These are phyloP conservation scores for Bipolaris cookei DNA, from an alignment of 2,329 filamentous ascomycete genomes.

Conservation along the genomic window DNA sequence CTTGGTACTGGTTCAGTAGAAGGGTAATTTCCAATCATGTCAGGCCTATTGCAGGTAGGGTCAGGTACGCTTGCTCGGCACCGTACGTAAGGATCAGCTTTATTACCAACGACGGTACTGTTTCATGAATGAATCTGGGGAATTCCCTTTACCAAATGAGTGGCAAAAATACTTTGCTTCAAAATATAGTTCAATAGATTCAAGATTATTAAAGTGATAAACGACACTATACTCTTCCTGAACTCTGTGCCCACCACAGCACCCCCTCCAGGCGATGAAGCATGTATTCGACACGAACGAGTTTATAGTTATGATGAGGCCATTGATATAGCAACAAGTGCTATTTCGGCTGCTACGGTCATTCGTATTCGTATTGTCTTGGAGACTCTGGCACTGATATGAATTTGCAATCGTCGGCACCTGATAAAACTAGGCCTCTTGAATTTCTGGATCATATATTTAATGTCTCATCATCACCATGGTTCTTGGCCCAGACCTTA, in stretches of 20 bases:
- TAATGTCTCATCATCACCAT: not conserved
- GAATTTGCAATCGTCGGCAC: no score
- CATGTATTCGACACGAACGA: not conserved
- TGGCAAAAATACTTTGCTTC: not conserved
- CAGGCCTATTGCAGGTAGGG: no score
- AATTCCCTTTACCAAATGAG: not conserved
- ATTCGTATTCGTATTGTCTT: not conserved
- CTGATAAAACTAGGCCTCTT: not conserved
- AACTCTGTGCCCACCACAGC: not conserved
- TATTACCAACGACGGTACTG: no score
- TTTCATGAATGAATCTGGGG: no score
- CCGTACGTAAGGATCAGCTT: no score
- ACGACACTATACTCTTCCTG: not conserved
- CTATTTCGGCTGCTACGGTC: no score
- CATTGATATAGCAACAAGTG: no score
- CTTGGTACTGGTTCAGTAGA: no score
- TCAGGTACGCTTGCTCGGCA: no score
- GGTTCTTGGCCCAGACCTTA: not conserved
- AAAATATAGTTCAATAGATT: not conserved
- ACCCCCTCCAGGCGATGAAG: not conserved
- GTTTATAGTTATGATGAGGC: not conserved
- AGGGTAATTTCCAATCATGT: no score
- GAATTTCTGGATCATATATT: not conserved
- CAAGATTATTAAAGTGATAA: not conserved
- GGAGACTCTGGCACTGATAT: not conserved